phyloP scores from a whole-genome alignment of 2,329 filamentous ascomycete genomes.

The Rhynchosporium agropyri region DNA sequence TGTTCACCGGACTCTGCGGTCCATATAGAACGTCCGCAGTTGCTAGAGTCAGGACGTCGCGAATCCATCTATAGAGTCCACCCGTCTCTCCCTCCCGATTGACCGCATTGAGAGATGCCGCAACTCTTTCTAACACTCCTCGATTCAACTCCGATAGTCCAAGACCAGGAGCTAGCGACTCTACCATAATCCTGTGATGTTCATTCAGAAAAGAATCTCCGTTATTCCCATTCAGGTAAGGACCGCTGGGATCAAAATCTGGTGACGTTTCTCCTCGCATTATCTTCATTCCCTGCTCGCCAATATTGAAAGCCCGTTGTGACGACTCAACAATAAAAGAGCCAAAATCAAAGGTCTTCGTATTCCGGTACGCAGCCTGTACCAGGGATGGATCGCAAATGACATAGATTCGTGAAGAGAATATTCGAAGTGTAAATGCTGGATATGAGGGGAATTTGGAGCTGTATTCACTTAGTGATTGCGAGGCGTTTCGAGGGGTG shows the following conservation, averaged over 20 bases:
- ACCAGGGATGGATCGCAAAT: slow-evolving; percentile 49
- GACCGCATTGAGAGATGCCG: slow-evolving; percentile 40
- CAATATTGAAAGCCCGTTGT: slow-evolving; percentile 45
- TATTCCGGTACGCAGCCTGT: slow-evolving; percentile 45
- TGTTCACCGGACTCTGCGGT: slow-evolving; percentile 47
- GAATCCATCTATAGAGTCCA: slow-evolving; percentile 46
- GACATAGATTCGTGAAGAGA: slow-evolving; percentile 49
- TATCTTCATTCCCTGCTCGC: slow-evolving; percentile 42
- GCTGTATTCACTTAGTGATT: slow-evolving; percentile 25
- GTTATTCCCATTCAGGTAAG: slow-evolving; percentile 34
- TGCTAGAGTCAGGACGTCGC: slow-evolving; percentile 47
- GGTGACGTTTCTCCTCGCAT: slow-evolving; percentile 35
- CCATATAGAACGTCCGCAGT: slow-evolving; percentile 50
- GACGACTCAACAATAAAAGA: slow-evolving; percentile 47
- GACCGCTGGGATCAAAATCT: slow-evolving; percentile 37
- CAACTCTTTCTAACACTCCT: slow-evolving; percentile 45
- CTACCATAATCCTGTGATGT: slow-evolving; percentile 44
- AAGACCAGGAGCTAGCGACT: slow-evolving; percentile 43
- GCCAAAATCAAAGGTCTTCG: slow-evolving; percentile 49
- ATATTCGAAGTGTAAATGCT: slow-evolving; percentile 51
- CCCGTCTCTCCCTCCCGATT: slow-evolving; percentile 40
- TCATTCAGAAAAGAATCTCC: slow-evolving; percentile 43
- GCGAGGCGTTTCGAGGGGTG: neutral
- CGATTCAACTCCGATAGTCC: slow-evolving; percentile 45
- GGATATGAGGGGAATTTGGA: slow-evolving; percentile 34